Conservation (phyloP, 2,329 filamentous ascomycete species). For the Plectosphaerella cucumerina region DNA sequence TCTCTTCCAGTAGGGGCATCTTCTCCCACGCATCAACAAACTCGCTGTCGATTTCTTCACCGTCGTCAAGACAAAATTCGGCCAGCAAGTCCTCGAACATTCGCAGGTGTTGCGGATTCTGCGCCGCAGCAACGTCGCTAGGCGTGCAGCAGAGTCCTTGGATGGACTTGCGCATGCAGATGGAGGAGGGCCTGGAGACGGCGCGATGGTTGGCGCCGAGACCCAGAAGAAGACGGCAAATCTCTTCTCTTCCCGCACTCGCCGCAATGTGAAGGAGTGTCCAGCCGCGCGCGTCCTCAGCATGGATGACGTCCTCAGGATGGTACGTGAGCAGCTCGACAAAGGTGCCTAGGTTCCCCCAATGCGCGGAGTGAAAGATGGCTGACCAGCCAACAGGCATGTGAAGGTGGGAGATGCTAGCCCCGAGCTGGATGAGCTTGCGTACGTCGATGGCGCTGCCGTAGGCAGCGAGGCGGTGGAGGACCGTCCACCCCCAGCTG, state of each 20-base stretch:
- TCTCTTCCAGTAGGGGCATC: no score
- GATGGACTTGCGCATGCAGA: no score
- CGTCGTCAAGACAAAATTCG: no score
- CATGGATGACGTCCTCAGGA: neutral
- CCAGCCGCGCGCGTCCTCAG: neutral
- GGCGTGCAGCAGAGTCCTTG: no score
- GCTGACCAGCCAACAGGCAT: neutral
- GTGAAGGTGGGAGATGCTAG: neutral
- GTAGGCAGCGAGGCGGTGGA: neutral
- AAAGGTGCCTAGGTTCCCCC: neutral
- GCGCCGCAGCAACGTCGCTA: no score
- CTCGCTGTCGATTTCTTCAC: no score
- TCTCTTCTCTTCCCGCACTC: neutral
- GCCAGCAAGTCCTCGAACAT: no score
- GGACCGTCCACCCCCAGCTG: conserved; percentile 1
- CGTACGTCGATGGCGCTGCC: neutral
- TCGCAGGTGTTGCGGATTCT: no score
- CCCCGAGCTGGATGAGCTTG: neutral
- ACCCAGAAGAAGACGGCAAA: no score
- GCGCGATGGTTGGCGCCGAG: no score
- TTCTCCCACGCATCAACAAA: no score
- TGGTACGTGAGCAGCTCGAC: neutral
- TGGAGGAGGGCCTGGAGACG: no score
- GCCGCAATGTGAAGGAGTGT: neutral
- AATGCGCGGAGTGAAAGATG: neutral